These are phyloP conservation scores for Geotrichum bryndzae DNA, from an alignment of 1,139 yeast genomes.

Conservation along the genomic window DNA sequence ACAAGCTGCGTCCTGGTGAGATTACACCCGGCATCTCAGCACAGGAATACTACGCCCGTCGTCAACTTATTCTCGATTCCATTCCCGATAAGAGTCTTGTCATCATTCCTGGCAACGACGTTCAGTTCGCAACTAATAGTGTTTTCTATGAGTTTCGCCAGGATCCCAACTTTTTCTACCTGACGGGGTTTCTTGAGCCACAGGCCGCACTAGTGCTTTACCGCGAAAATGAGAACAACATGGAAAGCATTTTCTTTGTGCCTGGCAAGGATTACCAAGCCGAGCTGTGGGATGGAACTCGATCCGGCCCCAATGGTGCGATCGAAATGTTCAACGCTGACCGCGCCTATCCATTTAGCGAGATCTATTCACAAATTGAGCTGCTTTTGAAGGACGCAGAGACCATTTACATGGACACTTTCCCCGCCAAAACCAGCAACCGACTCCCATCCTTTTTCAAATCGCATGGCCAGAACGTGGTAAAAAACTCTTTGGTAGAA, in stretches of 20 bases:
- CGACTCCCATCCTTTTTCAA: conserved; percentile 21
- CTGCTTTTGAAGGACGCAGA: conserved; percentile 24
- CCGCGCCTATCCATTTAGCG: conserved; percentile 49
- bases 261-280: conserved; percentile 72
- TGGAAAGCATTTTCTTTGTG: conserved; percentile 57
- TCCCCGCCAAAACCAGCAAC: conserved; percentile 17
- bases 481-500: conserved; percentile 14
- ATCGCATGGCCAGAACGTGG: conserved; percentile 16
- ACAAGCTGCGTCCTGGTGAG: conserved; percentile 64
- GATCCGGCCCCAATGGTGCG: conserved; percentile 83
- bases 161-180: conserved; percentile 76
- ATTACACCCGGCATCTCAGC: conserved; percentile 87
- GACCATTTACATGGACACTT: conserved; percentile 30
- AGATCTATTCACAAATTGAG: conserved; percentile 23
- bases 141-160: conserved; percentile 92
- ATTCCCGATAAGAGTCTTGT: conserved; percentile 66
- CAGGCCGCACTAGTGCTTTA: conserved; percentile 72
- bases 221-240: conserved; percentile 44
- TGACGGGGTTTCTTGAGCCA: conserved; percentile 94
- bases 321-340: conserved; percentile 84
- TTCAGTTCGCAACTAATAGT: conserved; percentile 78
- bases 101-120: conserved; percentile 63
- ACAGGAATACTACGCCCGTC: conserved; percentile 67
- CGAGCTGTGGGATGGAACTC: conserved; percentile 93
- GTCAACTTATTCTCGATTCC: conserved; percentile 49